Base-by-base conservation (phyloP, 352 stramenopile species). In the Saprolegnia diclina region DNA sequence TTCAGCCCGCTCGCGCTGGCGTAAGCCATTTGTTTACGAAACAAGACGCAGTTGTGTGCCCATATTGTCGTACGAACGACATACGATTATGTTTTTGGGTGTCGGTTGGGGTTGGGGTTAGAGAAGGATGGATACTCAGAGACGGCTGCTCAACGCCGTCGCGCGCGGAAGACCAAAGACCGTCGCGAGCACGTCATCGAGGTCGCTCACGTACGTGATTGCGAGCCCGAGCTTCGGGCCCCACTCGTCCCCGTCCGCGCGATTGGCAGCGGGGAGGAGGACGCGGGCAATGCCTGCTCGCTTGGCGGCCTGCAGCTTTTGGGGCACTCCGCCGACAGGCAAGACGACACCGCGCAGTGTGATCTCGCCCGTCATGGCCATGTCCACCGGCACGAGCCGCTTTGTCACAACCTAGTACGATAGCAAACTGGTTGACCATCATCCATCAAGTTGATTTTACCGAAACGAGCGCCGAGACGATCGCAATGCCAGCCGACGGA, bases 281-380 rank as follows among this genome's bases (percentile, higher is more conserved):
- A 95, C 77, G 32, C 83, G 87, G 67, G 85, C 87, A 66, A 97
- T 92, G 2, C 88, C 89, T 19, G 87, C 89, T 18, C 87, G 82
- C 67, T 91, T 88, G 24, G 90, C 90, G 32, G 88, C 88, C 14
- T 96, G 72, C 19, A 96, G 83, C 74, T 96, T 97, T 64, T 97
- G 88, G 21, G 90, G 88, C 55, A 97, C 91, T 21, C 89, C 90
- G n/a, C 89, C 88, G 40, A 97, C 87, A 1, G 90, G 88, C n/a
- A 97, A 69, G 64, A 97, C 90, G 24, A 94, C 81, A 29, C 89
- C 90, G 21, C 83, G 82, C 11, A 97, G 71, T 0, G 85, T 94
- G 56, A 96, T 91, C 71, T 96, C 87, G 35, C 90, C 90, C 11
- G 89, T 96, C 86, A 96, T 95, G 14, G 88, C 84, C 22, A 95